These are phyloP conservation scores for Hippophae gyantsensis DNA, from an alignment of 306 rosid species.

Conservation along the genomic window DNA sequence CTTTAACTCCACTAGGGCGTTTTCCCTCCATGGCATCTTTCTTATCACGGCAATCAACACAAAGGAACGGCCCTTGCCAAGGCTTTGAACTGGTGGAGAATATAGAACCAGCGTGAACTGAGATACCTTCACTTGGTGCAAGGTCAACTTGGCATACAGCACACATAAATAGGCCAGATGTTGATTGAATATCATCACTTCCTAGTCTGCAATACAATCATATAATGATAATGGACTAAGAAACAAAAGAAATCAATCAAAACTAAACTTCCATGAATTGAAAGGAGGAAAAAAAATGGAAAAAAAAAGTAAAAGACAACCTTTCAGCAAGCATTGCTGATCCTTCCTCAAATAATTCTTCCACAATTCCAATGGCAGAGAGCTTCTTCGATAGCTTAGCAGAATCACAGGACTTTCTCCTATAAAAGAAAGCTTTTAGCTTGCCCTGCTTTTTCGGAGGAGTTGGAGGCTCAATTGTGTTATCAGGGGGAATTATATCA, in stretches of 20 bases:
- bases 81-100: slow-evolving; percentile 89
- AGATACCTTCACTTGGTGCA: slow-evolving; percentile 82
- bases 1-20: slow-evolving; percentile 81
- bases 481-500: slow-evolving; percentile 81
- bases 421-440: slow-evolving; percentile 48
- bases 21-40: slow-evolving; percentile 99
- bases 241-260: not conserved
- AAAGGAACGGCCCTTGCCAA: slow-evolving; percentile 96
- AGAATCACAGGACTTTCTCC: slow-evolving; percentile 54
- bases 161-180: slow-evolving; percentile 73
- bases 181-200: slow-evolving; percentile 60
- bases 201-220: slow-evolving; percentile 54
- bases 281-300: too few species aligned
- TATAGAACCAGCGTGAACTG: slow-evolving; percentile 87
- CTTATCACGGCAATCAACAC: slow-evolving; percentile 74
- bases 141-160: slow-evolving; percentile 92
- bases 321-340: slow-evolving; percentile 99
- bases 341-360: slow-evolving; percentile 93
- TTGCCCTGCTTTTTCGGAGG: slow-evolving; percentile 59
- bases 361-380: slow-evolving; percentile 71
- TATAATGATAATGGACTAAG: not conserved
- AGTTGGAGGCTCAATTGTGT: slow-evolving; percentile 36
- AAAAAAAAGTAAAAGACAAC: slow-evolving; percentile 15
- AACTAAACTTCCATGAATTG: too few species aligned
- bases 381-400: slow-evolving; percentile 68